A percentile compares a stretch with the other conserved stretches of the same genome.
phyloP scores from a whole-genome alignment of 306 rosid genomes.

The Dryas octopetala region DNA sequence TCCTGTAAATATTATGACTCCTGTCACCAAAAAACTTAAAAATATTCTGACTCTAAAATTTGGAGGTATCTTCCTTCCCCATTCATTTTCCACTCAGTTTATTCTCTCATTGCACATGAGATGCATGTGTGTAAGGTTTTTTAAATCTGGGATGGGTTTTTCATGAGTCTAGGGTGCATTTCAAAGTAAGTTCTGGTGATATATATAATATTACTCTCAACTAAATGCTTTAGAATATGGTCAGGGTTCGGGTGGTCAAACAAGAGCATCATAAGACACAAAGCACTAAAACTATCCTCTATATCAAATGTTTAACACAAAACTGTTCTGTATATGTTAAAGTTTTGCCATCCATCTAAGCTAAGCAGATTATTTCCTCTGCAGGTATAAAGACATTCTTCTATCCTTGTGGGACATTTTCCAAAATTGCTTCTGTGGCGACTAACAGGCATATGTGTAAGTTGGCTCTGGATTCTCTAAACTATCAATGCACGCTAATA shows the following conservation, averaged over 20 bases:
- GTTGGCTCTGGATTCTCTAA: conserved; percentile 34
- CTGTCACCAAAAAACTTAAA: too few species aligned
- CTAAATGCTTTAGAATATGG: conserved; percentile 9
- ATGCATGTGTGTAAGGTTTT: background rate
- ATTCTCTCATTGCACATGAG: background rate
- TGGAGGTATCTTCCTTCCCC: too few species aligned
- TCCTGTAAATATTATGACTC: too few species aligned
- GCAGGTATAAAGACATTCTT: conserved; percentile 89
- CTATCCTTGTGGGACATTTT: conserved; percentile 93
- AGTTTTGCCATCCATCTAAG: conserved; percentile 17
- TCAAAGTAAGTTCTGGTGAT: conserved; percentile 6
- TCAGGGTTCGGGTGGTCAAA: conserved; percentile 21
- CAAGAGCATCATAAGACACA: conserved; percentile 9
- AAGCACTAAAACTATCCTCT: background rate
- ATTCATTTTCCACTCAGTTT: background rate
- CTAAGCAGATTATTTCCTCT: conserved; percentile 6
- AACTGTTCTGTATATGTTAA: background rate
- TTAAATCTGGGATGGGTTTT: background rate
- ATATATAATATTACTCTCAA: background rate
- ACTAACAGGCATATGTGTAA: conserved; percentile 80
- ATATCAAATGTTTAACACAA: background rate
- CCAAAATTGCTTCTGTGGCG: conserved; percentile 88
- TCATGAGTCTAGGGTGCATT: background rate
- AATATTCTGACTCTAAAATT: too few species aligned
- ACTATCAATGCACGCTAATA: background rate